Evolutionary conservation across 2,329 filamentous ascomycete genomes (phyloP), one percentile per base, ranked within the genome.

Genomic region (Penicillium sp.): DNA sequence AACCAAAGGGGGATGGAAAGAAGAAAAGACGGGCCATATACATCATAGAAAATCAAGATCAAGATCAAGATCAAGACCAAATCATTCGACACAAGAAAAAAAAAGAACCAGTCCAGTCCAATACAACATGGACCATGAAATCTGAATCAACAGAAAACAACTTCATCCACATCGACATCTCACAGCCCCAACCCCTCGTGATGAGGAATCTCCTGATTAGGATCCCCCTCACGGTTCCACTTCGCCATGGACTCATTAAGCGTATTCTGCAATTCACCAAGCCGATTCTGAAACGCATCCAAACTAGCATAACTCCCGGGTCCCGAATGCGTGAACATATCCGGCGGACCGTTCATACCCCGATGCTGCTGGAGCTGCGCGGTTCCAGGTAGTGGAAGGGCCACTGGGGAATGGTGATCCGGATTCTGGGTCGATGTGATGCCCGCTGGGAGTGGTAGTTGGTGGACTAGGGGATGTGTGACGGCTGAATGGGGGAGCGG

Each of bases 161-260:
- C 8, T 19, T 19, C 17, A 42, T 42, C 19, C 38, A 42, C n/a
- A 42, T 12, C 40, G 4, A 42, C 53, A 56, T 12, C 9, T 70
- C 61, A 70, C 60, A 70, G 55, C 13, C 68, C 68, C 40, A 68
- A 50, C 22, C 67, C 67, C 35, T 70, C 68, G 26, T 70, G 68
- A 19, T 71, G 64, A 44, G 54, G 53, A 19, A 65, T 56, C 45
- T 70, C 68, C 17, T 64, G 60, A n/a, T 68, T 68, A 17, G 68
- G 66, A 55, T 70, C 67, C 45, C 65, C 62, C 7, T 68, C 67
- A 10, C 64, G 53, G 1, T 65, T 62, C 68, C 68, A 70, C 47
- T 67, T 68, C 17, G 68, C 68, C 68, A 70, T 70, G 15, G 64
- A 63, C 28, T 61, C 53, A 19, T 69, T 62, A 17, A 70, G 65